Percentiles rank a stretch among this genome's conserved stretches.
Conservation (phyloP, 805 yeast species). For the Spathaspora girioi region DNA sequence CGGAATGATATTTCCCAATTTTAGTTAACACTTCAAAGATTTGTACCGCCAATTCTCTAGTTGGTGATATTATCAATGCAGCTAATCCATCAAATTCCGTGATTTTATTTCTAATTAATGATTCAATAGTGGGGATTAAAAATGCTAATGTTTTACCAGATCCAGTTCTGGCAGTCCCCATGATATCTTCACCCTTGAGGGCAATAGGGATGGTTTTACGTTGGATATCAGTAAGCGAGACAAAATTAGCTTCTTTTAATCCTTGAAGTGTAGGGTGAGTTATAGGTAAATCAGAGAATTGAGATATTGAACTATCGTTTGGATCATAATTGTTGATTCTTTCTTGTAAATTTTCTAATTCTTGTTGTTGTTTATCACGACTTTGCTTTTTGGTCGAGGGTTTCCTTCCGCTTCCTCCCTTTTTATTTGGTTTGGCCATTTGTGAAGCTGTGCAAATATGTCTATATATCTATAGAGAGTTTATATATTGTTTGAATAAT, state of each 20-base stretch:
- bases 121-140: slow-evolving; percentile 74
- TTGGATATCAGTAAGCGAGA: slow-evolving; percentile 83
- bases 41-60: slow-evolving; percentile 88
- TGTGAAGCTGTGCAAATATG: background rate
- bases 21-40: slow-evolving; percentile 83
- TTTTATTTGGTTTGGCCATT: slow-evolving; percentile 18
- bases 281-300: slow-evolving; percentile 78
- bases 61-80: slow-evolving; percentile 85
- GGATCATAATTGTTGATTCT: slow-evolving; percentile 55
- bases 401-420: slow-evolving; percentile 13
- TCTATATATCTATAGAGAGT: background rate
- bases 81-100: slow-evolving; percentile 85
- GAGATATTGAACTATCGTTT: slow-evolving; percentile 26
- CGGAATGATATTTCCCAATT: slow-evolving; percentile 63
- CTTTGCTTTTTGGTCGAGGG: slow-evolving; percentile 13
- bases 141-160: slow-evolving; percentile 91
- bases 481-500: background rate
- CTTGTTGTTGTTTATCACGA: slow-evolving; percentile 30
- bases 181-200: slow-evolving; percentile 70
- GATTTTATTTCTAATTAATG: slow-evolving; percentile 66
- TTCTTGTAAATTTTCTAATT: slow-evolving; percentile 41
- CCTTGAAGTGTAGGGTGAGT: slow-evolving; percentile 65
- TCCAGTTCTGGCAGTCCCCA: slow-evolving; percentile 88
- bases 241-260: slow-evolving; percentile 71
- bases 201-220: slow-evolving; percentile 71